Base-by-base conservation (phyloP, 2,329 filamentous ascomycete genomes). In the Pseudophaeomoniella oleicola region DNA sequence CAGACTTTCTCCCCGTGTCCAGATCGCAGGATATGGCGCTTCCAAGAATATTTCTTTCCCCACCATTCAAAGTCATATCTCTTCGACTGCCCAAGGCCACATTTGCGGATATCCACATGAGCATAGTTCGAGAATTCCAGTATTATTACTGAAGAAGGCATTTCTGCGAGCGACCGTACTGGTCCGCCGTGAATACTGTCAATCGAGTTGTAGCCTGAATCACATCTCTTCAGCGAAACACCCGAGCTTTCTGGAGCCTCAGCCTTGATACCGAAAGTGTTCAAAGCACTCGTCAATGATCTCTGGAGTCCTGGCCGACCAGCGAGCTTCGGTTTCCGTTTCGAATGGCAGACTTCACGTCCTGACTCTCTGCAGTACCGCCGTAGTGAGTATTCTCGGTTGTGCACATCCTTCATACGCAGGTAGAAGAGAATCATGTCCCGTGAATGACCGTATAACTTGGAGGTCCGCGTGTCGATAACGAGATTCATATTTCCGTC, bases 51-150 rank as follows among this genome's bases (percentile, higher is more conserved):
- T 37, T 67, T 71, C 47, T 79, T 72, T 16, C 84, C 85, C 90
- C 90, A 96, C 67, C 93, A 94, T 52, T 88, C 81, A 50, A 93
- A 94, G 38, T 86, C 82, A 56, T 94, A 96, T 42, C 75, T 72
- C 59, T 86, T 88, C 43, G 68, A 68, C 32, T 69, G 64, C 46
- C 74, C 77, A 35, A 70, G 63, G 4, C 80, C 80, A 16, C 73
- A 68, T 30, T 83, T 75, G 46, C 72, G 76, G 35, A 98, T 63
- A 45, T 94, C 82, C 30, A 96, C 76, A 48, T 90, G 85, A 2
- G 88, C 88, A 55, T 98, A 98, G 62, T 96, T 98, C 46, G 85
- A 92, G 55, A 94, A 98, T 55, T 96, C 88, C 19, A 98, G 71
- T 59, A 86, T 83, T 55, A 88, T 81, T 22, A 72, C 79, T 56